A percentile compares a stretch with the other conserved stretches of the same genome.
Conservation (phyloP, 176 grass and related monocot genomes). For the Puya raimondii region DNA sequence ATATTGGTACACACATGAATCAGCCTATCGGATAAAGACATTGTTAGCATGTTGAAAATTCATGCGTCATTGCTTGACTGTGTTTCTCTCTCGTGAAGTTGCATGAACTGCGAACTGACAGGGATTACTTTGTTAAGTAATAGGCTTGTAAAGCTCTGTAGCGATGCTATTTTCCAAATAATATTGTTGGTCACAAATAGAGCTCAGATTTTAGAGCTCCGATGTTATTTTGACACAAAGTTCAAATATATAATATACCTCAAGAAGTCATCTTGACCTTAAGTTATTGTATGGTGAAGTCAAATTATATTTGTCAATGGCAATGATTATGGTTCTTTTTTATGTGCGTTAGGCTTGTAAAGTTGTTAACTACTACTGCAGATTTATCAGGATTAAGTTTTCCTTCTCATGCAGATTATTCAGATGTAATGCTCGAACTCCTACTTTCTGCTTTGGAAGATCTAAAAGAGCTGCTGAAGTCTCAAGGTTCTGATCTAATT, state of each 20-base stretch:
- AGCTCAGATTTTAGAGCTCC: background rate
- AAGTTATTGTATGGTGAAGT: too few relatives aligned
- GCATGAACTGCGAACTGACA: background rate
- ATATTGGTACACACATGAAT: background rate
- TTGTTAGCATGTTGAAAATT: background rate
- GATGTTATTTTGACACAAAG: too few relatives aligned
- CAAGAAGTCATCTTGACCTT: too few relatives aligned
- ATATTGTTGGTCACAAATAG: background rate
- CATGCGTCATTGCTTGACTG: background rate
- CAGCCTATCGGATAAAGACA: background rate
- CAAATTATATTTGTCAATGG: too few relatives aligned
- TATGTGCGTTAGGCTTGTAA: too few relatives aligned
- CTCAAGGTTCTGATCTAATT: conserved; percentile 78
- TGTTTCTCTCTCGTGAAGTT: background rate
- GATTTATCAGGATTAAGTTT: background rate
- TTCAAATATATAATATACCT: too few relatives aligned
- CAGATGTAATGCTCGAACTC: conserved; percentile 69
- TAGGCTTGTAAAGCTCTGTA: background rate
- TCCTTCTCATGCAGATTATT: conserved; percentile 48
- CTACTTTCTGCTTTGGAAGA: conserved; percentile 74
- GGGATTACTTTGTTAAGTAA: background rate
- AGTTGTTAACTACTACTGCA: too few relatives aligned
- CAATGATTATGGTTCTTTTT: too few relatives aligned
- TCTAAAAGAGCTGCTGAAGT: conserved; percentile 56
- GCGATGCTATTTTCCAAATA: background rate